A percentile compares a stretch with the other conserved stretches of the same genome.
phyloP scores from a whole-genome alignment of 768 basidiomycete genomes.

The Saitozyma sp. region DNA sequence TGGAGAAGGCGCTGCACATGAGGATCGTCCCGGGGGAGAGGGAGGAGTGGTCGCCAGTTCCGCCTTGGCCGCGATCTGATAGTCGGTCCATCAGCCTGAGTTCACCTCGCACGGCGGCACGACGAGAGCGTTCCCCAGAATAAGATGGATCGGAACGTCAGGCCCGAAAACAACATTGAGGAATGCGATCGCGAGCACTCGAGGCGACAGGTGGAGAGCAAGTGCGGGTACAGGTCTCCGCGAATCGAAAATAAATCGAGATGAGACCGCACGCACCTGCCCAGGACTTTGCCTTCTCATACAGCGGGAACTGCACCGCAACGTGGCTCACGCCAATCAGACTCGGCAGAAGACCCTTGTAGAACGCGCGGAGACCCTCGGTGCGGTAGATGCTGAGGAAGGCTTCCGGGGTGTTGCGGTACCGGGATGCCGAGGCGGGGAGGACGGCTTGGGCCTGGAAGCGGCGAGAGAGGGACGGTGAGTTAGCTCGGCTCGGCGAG shows the following conservation, averaged over 20 bases:
- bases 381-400: slow-evolving; percentile 82
- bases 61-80: slow-evolving; percentile 27
- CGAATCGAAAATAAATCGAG: no score
- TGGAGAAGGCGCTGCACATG: slow-evolving; percentile 84
- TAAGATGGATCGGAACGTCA: no score
- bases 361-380: slow-evolving; percentile 86
- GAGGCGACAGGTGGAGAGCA: no score
- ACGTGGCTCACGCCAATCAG: slow-evolving; percentile 91
- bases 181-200: no score
- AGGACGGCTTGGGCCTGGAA: slow-evolving; percentile 73
- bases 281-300: slow-evolving; percentile 84
- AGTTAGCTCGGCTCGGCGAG: no score
- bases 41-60: slow-evolving; percentile 46
- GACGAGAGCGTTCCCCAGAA: neutral
- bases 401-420: slow-evolving; percentile 87
- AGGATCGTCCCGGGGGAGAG: slow-evolving; percentile 69
- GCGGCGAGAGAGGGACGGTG: slow-evolving; percentile 13
- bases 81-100: neutral
- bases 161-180: no score
- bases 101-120: no score
- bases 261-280: slow-evolving; percentile 65
- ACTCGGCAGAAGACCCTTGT: slow-evolving; percentile 90
- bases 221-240: no score
- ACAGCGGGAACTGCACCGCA: slow-evolving; percentile 94
- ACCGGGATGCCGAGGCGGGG: slow-evolving; percentile 64